These are phyloP conservation scores for Huntiella abstrusa DNA, from an alignment of 2,329 filamentous ascomycete species.

Conservation along the genomic window DNA sequence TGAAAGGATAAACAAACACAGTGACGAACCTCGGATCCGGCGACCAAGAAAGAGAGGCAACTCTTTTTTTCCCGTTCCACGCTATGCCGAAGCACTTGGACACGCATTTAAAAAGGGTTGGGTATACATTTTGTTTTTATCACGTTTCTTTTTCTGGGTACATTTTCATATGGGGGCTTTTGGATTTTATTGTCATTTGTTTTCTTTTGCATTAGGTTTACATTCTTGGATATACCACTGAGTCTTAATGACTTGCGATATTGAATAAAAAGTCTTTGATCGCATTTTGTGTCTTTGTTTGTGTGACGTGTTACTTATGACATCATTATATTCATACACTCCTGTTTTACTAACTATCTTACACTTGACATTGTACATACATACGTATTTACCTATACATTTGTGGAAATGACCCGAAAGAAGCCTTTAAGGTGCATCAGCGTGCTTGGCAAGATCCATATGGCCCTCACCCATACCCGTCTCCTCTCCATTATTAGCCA, in stretches of 20 bases:
- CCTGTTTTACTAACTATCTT: too few relatives aligned
- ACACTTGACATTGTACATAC: not conserved
- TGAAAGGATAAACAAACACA: not conserved
- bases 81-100: constrained; percentile 12
- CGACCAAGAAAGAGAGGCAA: constrained; percentile 9
- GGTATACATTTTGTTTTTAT: constrained; percentile 5
- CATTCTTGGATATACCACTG: not conserved
- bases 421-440: not conserved
- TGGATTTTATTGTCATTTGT: not conserved
- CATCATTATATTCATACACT: too few relatives aligned
- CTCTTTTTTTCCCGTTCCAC: constrained; percentile 11
- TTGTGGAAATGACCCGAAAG: not conserved
- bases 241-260: not conserved
- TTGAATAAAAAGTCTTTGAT: too few relatives aligned
- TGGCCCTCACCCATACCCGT: not conserved
- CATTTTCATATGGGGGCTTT: not conserved
- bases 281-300: not conserved
- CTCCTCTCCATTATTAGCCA: constrained; percentile 22
- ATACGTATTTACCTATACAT: not conserved
- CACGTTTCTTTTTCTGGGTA: constrained; percentile 6
- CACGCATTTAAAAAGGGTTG: constrained; percentile 7
- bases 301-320: not conserved
- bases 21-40: not conserved
- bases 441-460: not conserved
- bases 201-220: not conserved